phyloP scores from a whole-genome alignment of 805 yeast genomes.

The Torulaspora microellipsoides region DNA sequence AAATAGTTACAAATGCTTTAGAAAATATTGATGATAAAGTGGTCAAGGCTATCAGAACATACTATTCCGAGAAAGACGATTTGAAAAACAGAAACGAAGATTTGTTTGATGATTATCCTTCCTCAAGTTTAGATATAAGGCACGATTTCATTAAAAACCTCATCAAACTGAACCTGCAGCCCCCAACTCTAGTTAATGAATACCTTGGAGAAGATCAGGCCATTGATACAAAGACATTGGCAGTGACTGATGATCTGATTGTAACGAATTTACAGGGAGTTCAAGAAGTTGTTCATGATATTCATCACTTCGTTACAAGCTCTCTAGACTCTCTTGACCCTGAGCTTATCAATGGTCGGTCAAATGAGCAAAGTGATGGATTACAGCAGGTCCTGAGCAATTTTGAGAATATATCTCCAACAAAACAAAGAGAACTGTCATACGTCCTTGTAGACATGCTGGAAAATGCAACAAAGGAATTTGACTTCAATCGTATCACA shows the following conservation, averaged over 20 bases:
- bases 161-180: slow-evolving; percentile 39
- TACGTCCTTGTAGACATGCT: slow-evolving; percentile 34
- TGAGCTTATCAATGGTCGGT: slow-evolving; percentile 35
- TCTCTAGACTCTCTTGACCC: slow-evolving; percentile 27
- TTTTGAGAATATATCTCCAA: slow-evolving; percentile 44
- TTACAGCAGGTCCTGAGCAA: slow-evolving; percentile 46
- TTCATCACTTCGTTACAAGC: slow-evolving; percentile 26
- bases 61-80: slow-evolving; percentile 35
- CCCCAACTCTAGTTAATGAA: slow-evolving; percentile 31
- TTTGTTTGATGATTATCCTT: slow-evolving; percentile 48
- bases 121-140: slow-evolving; percentile 44
- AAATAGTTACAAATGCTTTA: slow-evolving; percentile 24
- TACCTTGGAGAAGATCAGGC: slow-evolving; percentile 39
- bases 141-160: slow-evolving; percentile 48
- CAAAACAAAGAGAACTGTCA: slow-evolving; percentile 45
- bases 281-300: slow-evolving; percentile 31
- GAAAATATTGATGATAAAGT: slow-evolving; percentile 31
- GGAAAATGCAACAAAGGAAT: slow-evolving; percentile 35
- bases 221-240: slow-evolving; percentile 34
- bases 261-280: slow-evolving; percentile 33
- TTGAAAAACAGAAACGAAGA: slow-evolving; percentile 40
- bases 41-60: slow-evolving; percentile 32
- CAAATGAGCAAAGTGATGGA: slow-evolving; percentile 52
- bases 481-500: slow-evolving; percentile 43
- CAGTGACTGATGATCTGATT: slow-evolving; percentile 33